Base-by-base conservation (phyloP, 2,329 filamentous ascomycete species). In the Claviceps fusiformis region DNA sequence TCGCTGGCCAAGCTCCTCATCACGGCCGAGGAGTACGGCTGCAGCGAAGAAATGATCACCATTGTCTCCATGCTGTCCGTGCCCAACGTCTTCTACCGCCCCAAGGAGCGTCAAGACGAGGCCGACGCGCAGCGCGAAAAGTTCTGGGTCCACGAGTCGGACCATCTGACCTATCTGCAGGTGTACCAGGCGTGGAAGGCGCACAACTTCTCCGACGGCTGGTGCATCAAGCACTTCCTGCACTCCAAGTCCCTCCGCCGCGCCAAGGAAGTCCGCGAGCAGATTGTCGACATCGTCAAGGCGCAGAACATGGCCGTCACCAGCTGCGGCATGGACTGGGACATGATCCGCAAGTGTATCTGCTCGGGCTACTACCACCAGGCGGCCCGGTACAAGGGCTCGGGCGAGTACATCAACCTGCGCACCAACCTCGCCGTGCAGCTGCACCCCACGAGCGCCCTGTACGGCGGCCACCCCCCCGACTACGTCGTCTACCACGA, bases 401-500 rank as follows among this genome's bases (percentile, higher is more conserved):
- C 96, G 17, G 93, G 93, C 62, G 95, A 98, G 71, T 98, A 97
- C 73, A 86, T 95, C 72, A 98, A 98, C 68, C 77, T 98, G 41
- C 86, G 93, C 27, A 98, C 93, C 0, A 93, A 88, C 64, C 90
- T 98, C 3, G 91, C 87, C 1, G 89, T 98, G 54, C 90, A 95
- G 67, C 77, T 98, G 35, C 95, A 98, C 67, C 93, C 93, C 1
- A 98, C 93, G 0, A 91, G 85, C 59, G 89, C 93, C 1, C 79
- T 98, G 0, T 97, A 96, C 67, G 93, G 93, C 1, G 93, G 93
- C 4, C 95, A 95, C 69, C 81, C 95, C 29, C 93, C 95, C 1
- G 93, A 98, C 67, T 97, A 97, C 65, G 89, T 98, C 53, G 84
- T 98, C 46, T 98, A 98, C 71, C 93, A 98, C 75, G 93, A 98